phyloP scores from a whole-genome alignment of 768 basidiomycete genomes.

The Auricularia heimuer region DNA sequence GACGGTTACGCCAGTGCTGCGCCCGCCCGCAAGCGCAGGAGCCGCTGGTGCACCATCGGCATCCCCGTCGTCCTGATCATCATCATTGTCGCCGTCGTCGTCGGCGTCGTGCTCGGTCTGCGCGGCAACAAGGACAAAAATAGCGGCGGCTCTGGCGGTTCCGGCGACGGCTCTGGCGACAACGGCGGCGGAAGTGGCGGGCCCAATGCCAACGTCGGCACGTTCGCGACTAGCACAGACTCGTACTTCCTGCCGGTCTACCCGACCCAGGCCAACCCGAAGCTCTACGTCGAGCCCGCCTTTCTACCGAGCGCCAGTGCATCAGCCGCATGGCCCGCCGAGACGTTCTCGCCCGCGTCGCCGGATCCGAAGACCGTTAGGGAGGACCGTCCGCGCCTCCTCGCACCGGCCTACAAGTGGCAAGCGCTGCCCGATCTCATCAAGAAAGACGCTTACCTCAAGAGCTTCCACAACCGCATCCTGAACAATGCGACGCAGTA shows the following conservation, averaged over 20 bases:
- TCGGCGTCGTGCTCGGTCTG: slow-evolving; percentile 70
- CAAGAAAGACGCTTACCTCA: slow-evolving; percentile 72
- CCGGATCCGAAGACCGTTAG: slow-evolving; percentile 52
- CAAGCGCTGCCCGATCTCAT: slow-evolving; percentile 68
- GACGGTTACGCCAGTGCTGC: not conserved
- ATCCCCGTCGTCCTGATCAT: slow-evolving; percentile 55
- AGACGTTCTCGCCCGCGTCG: slow-evolving; percentile 60
- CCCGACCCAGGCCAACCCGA: slow-evolving; percentile 57
- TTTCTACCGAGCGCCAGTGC: slow-evolving; percentile 48
- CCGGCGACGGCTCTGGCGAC: slow-evolving; percentile 9
- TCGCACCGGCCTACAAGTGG: slow-evolving; percentile 95
- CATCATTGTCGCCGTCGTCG: slow-evolving; percentile 59
- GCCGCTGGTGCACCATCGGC: slow-evolving; percentile 69
- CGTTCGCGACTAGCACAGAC: slow-evolving; percentile 72
- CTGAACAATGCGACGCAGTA: slow-evolving; percentile 81
- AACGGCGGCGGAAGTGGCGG: slow-evolving; percentile 40
- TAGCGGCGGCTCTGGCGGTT: slow-evolving; percentile 15
- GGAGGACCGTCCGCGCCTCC: slow-evolving; percentile 76
- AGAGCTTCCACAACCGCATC: slow-evolving; percentile 83
- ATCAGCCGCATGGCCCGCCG: slow-evolving; percentile 60
- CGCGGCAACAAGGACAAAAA: slow-evolving; percentile 30
- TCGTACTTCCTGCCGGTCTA: slow-evolving; percentile 77
- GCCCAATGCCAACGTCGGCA: slow-evolving; percentile 50
- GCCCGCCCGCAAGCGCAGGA: slow-evolving; percentile 39
- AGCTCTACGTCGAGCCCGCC: slow-evolving; percentile 60